A percentile compares a stretch with the other conserved stretches of the same genome.
Evolutionary conservation across 2,329 filamentous ascomycete species (phyloP).

Genomic region (Hymenoscyphus repandus): DNA sequence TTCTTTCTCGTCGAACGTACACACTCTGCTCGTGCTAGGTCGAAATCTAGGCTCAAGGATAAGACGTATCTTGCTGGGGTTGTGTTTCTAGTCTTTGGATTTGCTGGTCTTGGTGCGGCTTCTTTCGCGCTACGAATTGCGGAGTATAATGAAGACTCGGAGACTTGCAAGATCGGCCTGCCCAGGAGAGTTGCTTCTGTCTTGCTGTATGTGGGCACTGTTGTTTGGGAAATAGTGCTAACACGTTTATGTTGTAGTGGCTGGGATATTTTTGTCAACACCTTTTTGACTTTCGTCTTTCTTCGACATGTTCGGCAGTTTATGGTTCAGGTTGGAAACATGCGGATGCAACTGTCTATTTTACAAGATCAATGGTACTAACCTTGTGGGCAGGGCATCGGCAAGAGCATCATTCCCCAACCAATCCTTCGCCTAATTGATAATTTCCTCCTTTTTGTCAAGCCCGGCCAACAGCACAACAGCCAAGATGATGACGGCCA

Average conservation of each 20-base stretch:
- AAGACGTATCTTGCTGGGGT: not conserved
- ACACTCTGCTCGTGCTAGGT: not conserved
- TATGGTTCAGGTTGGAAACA: not conserved
- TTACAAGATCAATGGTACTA: not conserved
- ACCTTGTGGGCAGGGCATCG: not conserved
- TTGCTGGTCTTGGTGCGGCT: not conserved
- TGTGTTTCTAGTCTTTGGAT: not conserved
- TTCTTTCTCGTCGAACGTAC: constrained; percentile 11
- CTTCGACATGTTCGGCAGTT: constrained; percentile 1
- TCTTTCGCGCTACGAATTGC: not conserved
- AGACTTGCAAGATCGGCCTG: not conserved
- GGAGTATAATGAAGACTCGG: not conserved
- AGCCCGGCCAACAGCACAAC: not conserved
- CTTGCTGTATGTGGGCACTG: not conserved
- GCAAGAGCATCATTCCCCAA: not conserved
- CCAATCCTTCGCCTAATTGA: not conserved
- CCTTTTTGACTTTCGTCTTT: constrained; percentile 7
- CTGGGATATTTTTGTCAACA: constrained; percentile 7
- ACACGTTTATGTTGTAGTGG: not conserved
- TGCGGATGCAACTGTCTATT: not conserved
- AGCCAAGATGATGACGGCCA: too few relatives aligned
- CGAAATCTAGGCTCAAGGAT: not conserved
- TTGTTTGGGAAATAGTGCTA: not conserved
- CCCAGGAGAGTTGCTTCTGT: not conserved
- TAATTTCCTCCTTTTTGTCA: not conserved